phyloP scores from a whole-genome alignment of 2,329 filamentous ascomycete species.

The Capronia americana region DNA sequence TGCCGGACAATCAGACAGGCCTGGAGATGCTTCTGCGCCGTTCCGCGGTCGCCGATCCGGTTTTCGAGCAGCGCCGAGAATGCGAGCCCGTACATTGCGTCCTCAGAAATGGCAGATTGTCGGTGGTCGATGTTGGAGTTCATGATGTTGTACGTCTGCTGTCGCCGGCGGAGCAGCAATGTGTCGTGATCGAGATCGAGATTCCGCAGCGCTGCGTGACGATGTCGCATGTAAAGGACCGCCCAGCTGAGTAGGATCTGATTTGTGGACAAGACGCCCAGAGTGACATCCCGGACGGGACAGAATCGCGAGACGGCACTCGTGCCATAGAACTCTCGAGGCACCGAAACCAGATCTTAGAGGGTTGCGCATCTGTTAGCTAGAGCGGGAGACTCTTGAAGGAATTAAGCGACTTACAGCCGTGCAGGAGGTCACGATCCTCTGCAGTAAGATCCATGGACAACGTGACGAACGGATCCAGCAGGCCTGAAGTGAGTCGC shows the following conservation, averaged over 20 bases:
- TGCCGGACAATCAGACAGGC: conserved; percentile 4
- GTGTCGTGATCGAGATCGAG: conserved; percentile 5
- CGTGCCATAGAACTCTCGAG: conserved; percentile 2
- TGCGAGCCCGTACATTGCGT: neutral
- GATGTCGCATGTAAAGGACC: conserved; percentile 3
- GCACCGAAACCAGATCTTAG: conserved; percentile 3
- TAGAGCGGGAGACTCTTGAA: neutral
- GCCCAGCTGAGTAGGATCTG: conserved; percentile 5
- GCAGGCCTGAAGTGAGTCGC: neutral
- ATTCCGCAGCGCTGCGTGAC: neutral
- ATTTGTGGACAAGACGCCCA: conserved; percentile 3
- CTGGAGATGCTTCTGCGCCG: conserved; percentile 5
- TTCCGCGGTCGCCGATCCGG: conserved; percentile 2
- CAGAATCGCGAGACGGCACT: neutral
- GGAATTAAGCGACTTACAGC: neutral
- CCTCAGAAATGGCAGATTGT: neutral
- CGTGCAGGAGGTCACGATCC: conserved; percentile 2
- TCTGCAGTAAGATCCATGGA: conserved; percentile 2
- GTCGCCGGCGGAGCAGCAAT: neutral
- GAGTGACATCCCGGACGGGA: neutral
- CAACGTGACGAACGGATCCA: conserved; percentile 2
- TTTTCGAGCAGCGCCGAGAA: conserved; percentile 1
- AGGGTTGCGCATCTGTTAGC: neutral
- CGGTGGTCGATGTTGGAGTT: neutral
- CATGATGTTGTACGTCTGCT: conserved; percentile 6